Evolutionary conservation across 2,329 filamentous ascomycete genomes (phyloP).

Genomic region (Fusarium concolor): DNA sequence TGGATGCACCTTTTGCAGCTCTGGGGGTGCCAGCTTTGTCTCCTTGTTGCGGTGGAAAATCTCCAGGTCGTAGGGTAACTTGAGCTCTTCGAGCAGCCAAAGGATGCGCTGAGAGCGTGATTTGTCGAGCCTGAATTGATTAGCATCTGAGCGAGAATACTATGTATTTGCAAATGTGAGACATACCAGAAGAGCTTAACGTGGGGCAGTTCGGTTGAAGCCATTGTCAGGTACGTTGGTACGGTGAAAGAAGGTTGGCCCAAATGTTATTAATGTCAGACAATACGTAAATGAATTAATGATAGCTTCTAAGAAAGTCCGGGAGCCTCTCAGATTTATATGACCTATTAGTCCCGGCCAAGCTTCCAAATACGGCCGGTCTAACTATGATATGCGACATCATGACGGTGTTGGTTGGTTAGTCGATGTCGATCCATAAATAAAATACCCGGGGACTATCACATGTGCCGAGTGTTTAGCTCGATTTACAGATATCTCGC

Average conservation of each 20-base stretch:
- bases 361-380: conserved; percentile 23
- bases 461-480: conserved; percentile 33
- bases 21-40: conserved; percentile 77
- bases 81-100: conserved; percentile 87
- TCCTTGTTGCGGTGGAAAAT: conserved; percentile 75
- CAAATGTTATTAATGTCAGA: not conserved
- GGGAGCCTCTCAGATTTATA: conserved; percentile 17
- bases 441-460: conserved; percentile 5
- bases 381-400: conserved; percentile 31
- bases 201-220: conserved; percentile 57
- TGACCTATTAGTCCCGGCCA: conserved; percentile 17
- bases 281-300: not conserved
- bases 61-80: conserved; percentile 82
- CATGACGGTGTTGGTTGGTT: conserved; percentile 13
- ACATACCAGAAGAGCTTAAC: conserved; percentile 73
- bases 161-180: not conserved
- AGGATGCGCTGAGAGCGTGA: conserved; percentile 86
- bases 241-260: not conserved
- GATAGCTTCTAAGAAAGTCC: not conserved
- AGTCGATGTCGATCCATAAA: conserved; percentile 19
- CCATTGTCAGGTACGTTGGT: conserved; percentile 29
- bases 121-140: conserved; percentile 76
- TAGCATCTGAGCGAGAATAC: not conserved
- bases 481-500: not conserved
- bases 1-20: conserved; percentile 82